Conservation (phyloP, 495 filamentous ascomycete species). For the Lophium mytilinum region DNA sequence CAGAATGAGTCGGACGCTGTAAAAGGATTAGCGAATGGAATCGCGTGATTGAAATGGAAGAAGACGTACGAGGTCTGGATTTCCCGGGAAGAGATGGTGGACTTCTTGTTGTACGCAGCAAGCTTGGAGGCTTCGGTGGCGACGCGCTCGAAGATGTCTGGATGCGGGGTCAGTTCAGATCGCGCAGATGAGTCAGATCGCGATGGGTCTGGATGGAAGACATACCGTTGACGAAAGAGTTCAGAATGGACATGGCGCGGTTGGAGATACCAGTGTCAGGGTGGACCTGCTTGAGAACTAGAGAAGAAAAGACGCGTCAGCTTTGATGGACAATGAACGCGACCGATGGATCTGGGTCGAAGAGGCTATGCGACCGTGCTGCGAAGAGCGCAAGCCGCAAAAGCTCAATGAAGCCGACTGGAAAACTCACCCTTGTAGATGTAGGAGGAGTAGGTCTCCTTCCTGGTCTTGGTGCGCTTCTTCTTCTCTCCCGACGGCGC, state of each 20-base stretch:
- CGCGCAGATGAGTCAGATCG: not conserved
- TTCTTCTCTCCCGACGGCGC: conserved; percentile 95
- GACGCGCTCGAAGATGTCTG: conserved; percentile 99
- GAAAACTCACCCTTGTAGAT: conserved; percentile 92
- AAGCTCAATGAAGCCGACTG: conserved; percentile 12
- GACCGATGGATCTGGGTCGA: conserved; percentile 5
- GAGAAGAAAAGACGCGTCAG: conserved; percentile 38
- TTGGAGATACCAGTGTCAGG: conserved; percentile 99
- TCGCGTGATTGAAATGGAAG: not conserved
- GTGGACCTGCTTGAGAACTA: conserved; percentile 99
- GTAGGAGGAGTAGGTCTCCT: conserved; percentile 99
- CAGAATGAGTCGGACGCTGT: conserved; percentile 84
- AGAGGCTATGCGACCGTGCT: not conserved
- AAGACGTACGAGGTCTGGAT: conserved; percentile 86
- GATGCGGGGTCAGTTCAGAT: not conserved
- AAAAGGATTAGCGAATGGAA: conserved; percentile 4
- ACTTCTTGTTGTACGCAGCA: conserved; percentile 99
- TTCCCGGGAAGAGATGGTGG: conserved; percentile 97
- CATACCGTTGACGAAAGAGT: conserved; percentile 99
- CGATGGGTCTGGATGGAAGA: conserved; percentile 3
- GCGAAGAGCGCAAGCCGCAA: conserved; percentile 16
- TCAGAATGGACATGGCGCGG: conserved; percentile 98
- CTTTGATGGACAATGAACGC: conserved; percentile 5
- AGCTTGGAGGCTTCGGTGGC: conserved; percentile 98
- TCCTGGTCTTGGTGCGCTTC: conserved; percentile 99